These are phyloP conservation scores for Colletotrichum liaoningense DNA, from an alignment of 2,329 filamentous ascomycete species.

Conservation along the genomic window DNA sequence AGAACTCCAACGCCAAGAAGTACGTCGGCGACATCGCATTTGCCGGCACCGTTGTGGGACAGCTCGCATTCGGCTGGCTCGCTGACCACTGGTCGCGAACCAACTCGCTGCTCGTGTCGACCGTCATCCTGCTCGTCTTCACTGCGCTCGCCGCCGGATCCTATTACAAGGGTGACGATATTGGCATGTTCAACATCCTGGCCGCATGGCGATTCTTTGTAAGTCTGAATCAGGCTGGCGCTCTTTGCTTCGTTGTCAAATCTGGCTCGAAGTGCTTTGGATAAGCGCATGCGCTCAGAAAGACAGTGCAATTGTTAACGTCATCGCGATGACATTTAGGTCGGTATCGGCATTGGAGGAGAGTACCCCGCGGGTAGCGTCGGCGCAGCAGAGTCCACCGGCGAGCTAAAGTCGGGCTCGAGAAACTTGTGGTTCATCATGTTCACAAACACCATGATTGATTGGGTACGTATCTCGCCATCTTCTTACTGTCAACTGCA, in stretches of 20 bases:
- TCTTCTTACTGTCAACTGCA: slow-evolving; percentile 37
- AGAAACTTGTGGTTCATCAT: slow-evolving; percentile 93
- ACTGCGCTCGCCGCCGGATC: slow-evolving; percentile 82
- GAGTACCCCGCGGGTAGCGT: slow-evolving; percentile 89
- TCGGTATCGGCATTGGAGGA: slow-evolving; percentile 47
- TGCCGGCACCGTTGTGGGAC: slow-evolving; percentile 85
- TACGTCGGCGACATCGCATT: slow-evolving; percentile 88
- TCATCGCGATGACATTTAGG: slow-evolving; percentile 7
- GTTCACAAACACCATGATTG: slow-evolving; percentile 90
- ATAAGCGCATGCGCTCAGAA: neutral
- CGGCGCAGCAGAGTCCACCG: slow-evolving; percentile 84
- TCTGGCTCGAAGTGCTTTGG: neutral
- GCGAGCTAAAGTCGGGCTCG: slow-evolving; percentile 82
- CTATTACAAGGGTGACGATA: slow-evolving; percentile 76
- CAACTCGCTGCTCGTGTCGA: slow-evolving; percentile 83
- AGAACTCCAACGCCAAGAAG: slow-evolving; percentile 73
- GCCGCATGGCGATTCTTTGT: slow-evolving; percentile 88
- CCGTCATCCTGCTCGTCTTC: slow-evolving; percentile 86
- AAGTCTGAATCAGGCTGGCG: slow-evolving; percentile 46
- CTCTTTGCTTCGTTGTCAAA: accelerated
- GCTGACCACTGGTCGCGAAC: slow-evolving; percentile 88
- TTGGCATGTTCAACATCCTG: slow-evolving; percentile 80
- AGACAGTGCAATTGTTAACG: neutral
- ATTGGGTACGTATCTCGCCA: slow-evolving; percentile 53
- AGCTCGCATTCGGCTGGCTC: slow-evolving; percentile 83